phyloP scores from a whole-genome alignment of 2,329 filamentous ascomycete species.

The Penicillium brevicompactum region DNA sequence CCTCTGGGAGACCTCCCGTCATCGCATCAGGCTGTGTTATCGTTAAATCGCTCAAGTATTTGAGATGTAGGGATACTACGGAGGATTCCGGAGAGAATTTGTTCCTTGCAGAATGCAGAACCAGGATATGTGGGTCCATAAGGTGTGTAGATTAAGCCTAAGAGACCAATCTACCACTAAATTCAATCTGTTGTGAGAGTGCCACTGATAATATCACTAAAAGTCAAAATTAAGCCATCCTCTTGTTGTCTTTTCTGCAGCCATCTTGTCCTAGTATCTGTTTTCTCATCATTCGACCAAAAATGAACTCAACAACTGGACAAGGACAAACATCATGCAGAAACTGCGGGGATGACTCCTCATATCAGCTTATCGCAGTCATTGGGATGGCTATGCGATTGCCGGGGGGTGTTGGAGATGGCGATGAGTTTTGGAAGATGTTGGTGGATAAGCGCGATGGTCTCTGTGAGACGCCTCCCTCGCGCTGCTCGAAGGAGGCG shows the following conservation, averaged over 20 bases:
- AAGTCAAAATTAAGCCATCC: not conserved
- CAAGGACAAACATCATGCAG: slow-evolving; percentile 10
- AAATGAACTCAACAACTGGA: slow-evolving; percentile 9
- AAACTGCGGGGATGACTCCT: not conserved
- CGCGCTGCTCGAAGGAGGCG: slow-evolving; percentile 27
- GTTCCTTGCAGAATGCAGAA: not conserved
- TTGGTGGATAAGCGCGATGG: slow-evolving; percentile 24
- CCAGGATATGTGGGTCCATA: slow-evolving; percentile 3
- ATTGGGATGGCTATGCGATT: slow-evolving; percentile 28
- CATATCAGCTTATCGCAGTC: slow-evolving; percentile 20
- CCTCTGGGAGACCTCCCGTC: not conserved
- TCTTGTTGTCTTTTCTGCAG: not conserved
- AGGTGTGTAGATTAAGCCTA: not conserved
- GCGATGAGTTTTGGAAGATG: slow-evolving; percentile 25
- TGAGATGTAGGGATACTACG: not conserved
- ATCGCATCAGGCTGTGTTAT: not conserved
- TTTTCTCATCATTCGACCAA: slow-evolving; percentile 4
- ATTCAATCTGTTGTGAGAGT: not conserved
- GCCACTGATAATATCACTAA: not conserved
- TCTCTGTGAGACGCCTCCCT: slow-evolving; percentile 21
- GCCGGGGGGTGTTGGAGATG: slow-evolving; percentile 19
- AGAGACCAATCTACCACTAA: not conserved
- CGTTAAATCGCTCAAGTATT: not conserved
- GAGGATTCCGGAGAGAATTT: slow-evolving; percentile 3
- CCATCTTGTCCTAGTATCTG: slow-evolving; percentile 7